Evolutionary conservation across 2,329 filamentous ascomycete species (phyloP), one percentile per base, ranked within the genome.

Genomic region (Fusarium sp.): DNA sequence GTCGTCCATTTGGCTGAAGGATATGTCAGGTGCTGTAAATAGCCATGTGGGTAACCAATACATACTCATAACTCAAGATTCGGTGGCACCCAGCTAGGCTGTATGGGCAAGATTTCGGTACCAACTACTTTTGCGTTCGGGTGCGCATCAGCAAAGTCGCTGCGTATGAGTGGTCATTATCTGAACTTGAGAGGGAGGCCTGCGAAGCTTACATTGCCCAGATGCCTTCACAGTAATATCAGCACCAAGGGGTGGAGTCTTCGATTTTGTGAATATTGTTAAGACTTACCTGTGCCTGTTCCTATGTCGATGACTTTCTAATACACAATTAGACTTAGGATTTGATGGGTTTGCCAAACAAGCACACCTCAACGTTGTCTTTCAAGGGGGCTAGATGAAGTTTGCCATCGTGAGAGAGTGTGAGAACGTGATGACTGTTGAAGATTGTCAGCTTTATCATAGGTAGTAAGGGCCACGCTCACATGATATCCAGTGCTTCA

Each of bases 401-500:
- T 43, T 61, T 65, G n/a, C 56, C 56, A 52, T 65, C 64, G 6
- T 50, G 64, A 48, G 24, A 33, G 18, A 65, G 41, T 8, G 64
- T 65, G 13, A 60, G 41, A 22, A 59, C 52, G 7, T 65, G 64
- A n/a, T 65, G 64, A 10, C 64, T 65, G 2, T 37, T 10, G 13
- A 10, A 13, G 8, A 3, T 22, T 29, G 39, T 65, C 5, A 60
- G 54, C 5, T 16, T 45, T 3, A 24, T 11, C 35, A 18, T 16
- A 35, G 6, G 29, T 22, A 11, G 10, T 2, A 16, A 18, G 18
- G 7, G 5, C 2, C 31, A 24, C 1, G 9, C 54, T 31, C 33
- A 65, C 64, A 60, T 65, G 11, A 65, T 65, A 18, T 65, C 64
- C 2, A 65, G 27, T 35, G 64, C 37, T 20, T 65, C 54, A 31